Base-by-base conservation (phyloP, 768 basidiomycete species). In the Leccinum subgranulosum region DNA sequence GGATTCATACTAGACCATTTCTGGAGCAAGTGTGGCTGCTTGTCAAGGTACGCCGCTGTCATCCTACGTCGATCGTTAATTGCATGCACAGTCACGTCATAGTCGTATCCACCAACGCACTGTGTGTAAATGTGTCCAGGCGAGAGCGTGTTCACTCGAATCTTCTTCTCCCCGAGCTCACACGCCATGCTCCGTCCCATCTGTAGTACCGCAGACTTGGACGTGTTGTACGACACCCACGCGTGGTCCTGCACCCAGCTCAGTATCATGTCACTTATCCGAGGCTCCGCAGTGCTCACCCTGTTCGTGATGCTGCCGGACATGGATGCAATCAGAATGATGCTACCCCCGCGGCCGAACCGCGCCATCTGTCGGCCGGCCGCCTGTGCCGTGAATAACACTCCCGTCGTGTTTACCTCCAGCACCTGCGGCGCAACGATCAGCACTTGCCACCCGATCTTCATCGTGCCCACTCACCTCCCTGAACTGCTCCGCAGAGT, bases 121-220 rank as follows among this genome's bases (percentile, higher is more conserved):
- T 76, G 77, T 6, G 88, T 90, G 66, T 87, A 87, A 27, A 90
- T 88, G 65, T 88, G 81, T 3, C 90, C 88, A 0, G 88, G 88
- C 10, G 89, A 90, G 51, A 92, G 76, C 12, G 84, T 77, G 69
- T 92, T 92, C 57, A 90, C 87, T 3, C 90, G 79, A 51, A 92
- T 90, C 2, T 77, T 73, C 68, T 84, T 75, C 34, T 66, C 73
- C 2, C 87, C 90, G 2, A 92, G 78, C 66, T 92, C 89, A 66
- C 87, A 90, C 4, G 89, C 89, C 87, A 92, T 86, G 69, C 86
- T 89, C 45, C 90, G 82, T 6, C 78, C 84, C 87, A 90, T 90
- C 72, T 92, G 89, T 43, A 90, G 71, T 17, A 92, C 87, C 5
- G 84, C 89, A 1, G 85, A 82, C 72, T 92, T 92, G 74, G 85